Evolutionary conservation across 192 early-diverging fungal species (phyloP).

Genomic region (Funneliformis mosseae): DNA sequence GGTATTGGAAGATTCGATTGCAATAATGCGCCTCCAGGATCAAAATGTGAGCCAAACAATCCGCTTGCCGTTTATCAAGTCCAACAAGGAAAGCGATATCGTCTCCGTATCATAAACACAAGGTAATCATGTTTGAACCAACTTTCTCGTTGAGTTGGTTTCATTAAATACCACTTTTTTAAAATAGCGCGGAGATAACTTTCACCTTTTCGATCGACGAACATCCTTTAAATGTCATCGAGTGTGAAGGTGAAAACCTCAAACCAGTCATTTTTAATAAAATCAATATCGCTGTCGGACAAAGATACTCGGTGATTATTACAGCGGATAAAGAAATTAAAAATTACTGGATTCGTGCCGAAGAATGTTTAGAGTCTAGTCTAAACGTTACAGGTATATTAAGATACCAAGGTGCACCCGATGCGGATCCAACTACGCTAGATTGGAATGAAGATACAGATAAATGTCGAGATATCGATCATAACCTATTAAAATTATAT

Average conservation of each 20-base stretch:
- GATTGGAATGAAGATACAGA: neutral
- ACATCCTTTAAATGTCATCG: slow-evolving; percentile 74
- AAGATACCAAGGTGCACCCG: neutral
- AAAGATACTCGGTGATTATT: slow-evolving; percentile 35
- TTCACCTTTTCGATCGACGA: slow-evolving; percentile 76
- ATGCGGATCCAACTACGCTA: slow-evolving; percentile 25
- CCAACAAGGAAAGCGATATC: slow-evolving; percentile 67
- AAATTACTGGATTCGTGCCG: slow-evolving; percentile 36
- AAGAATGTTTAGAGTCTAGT: slow-evolving; percentile 1
- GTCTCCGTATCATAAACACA: slow-evolving; percentile 78
- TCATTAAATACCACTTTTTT: slow-evolving; percentile 44
- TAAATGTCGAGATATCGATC: slow-evolving; percentile 39
- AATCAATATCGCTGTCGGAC: slow-evolving; percentile 44
- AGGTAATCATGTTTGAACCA: neutral
- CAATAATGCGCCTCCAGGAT: neutral
- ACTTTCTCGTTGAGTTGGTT: neutral
- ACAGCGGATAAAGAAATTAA: neutral
- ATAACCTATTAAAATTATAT: slow-evolving; percentile 37
- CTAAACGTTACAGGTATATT: neutral
- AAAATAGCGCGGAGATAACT: slow-evolving; percentile 38
- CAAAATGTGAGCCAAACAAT: neutral
- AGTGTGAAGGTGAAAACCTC: slow-evolving; percentile 64
- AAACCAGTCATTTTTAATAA: slow-evolving; percentile 38
- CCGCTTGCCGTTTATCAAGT: neutral
- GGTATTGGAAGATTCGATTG: neutral